Percentiles rank a stretch among this genome's conserved stretches.
Conservation (phyloP, 2,329 filamentous ascomycete species). For the Colletotrichum musae region DNA sequence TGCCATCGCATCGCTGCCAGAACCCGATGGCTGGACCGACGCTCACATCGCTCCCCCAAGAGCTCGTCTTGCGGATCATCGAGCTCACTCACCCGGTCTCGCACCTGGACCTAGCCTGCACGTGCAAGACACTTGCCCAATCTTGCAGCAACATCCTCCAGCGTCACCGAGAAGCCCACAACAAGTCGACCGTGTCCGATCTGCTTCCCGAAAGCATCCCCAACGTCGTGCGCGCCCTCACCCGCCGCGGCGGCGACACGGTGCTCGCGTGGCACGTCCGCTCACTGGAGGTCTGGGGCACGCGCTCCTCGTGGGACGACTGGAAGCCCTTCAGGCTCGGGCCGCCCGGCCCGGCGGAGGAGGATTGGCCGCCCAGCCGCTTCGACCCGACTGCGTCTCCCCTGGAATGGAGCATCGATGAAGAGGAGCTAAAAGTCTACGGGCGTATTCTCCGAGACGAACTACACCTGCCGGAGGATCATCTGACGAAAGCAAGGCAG, state of each 20-base stretch:
- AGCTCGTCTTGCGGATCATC: slow-evolving; percentile 27
- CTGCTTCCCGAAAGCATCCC: slow-evolving; percentile 17
- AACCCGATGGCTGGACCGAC: neutral
- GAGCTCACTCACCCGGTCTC: slow-evolving; percentile 8
- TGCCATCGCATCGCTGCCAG: no score
- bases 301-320: slow-evolving; percentile 6
- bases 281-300: slow-evolving; percentile 24
- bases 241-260: neutral
- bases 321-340: slow-evolving; percentile 21
- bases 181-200: slow-evolving; percentile 15
- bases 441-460: neutral
- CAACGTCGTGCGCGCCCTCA: slow-evolving; percentile 10
- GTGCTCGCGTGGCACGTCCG: slow-evolving; percentile 22
- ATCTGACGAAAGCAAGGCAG: neutral
- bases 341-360: neutral
- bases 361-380: neutral
- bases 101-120: slow-evolving; percentile 14
- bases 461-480: neutral
- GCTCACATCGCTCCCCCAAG: slow-evolving; percentile 16
- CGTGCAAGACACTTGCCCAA: slow-evolving; percentile 8
- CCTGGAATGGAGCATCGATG: neutral
- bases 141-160: slow-evolving; percentile 3
- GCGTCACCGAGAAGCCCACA: slow-evolving; percentile 18
- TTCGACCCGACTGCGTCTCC: neutral
- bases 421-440: slow-evolving; percentile 7